phyloP scores from a whole-genome alignment of 2,329 filamentous ascomycete species.

The Hymenoscyphus occultus region DNA sequence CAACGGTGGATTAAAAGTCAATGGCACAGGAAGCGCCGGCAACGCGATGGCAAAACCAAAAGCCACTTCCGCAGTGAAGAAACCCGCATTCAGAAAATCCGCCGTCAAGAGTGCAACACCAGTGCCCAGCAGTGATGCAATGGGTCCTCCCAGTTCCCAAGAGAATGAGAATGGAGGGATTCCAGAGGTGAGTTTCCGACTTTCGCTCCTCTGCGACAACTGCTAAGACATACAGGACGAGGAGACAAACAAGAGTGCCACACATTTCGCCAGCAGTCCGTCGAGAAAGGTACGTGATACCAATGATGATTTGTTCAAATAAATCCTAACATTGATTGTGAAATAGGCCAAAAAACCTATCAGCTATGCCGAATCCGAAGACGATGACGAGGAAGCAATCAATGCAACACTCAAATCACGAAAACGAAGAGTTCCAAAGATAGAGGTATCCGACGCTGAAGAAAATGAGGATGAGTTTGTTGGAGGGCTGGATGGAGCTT shows the following conservation, averaged over 20 bases:
- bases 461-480: slow-evolving; percentile 69
- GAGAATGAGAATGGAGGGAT: slow-evolving; percentile 52
- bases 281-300: slow-evolving; percentile 66
- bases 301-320: neutral
- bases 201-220: slow-evolving; percentile 46
- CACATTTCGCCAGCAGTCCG: slow-evolving; percentile 62
- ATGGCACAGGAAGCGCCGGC: slow-evolving; percentile 37
- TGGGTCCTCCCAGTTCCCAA: slow-evolving; percentile 65
- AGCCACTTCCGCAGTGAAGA: slow-evolving; percentile 39
- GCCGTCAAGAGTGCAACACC: slow-evolving; percentile 57
- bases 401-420: slow-evolving; percentile 41
- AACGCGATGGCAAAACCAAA: slow-evolving; percentile 35
- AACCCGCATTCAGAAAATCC: slow-evolving; percentile 39
- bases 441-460: slow-evolving; percentile 62
- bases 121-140: slow-evolving; percentile 74
- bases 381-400: slow-evolving; percentile 61
- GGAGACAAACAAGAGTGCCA: slow-evolving; percentile 34
- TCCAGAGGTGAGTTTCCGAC: slow-evolving; percentile 48
- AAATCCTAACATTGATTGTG: slow-evolving; percentile 3
- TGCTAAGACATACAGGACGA: slow-evolving; percentile 41
- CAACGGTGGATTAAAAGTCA: slow-evolving; percentile 31
- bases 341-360: slow-evolving; percentile 60
- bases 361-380: slow-evolving; percentile 83
- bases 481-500: slow-evolving; percentile 55
- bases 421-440: slow-evolving; percentile 45